A percentile compares a stretch with the other conserved stretches of the same genome.
Evolutionary conservation across 2,329 filamentous ascomycete species (phyloP).

Genomic region (Xylariaceae sp.): DNA sequence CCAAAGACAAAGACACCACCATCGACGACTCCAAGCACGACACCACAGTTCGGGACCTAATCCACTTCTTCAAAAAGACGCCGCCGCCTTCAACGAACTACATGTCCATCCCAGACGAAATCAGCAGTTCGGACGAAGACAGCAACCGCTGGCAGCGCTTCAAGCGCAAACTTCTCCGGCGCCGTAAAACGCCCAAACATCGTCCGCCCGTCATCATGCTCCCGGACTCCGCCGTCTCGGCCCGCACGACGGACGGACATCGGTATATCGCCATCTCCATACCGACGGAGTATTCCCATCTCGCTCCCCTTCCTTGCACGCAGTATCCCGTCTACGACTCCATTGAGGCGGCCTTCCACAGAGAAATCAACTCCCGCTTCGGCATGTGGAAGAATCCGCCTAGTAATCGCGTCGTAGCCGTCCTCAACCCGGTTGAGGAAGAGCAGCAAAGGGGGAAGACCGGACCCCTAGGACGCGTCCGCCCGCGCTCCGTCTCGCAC

Average conservation of each 20-base stretch:
- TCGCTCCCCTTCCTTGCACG: conserved; percentile 30
- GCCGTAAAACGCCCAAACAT: conserved; percentile 30
- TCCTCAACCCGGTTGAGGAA: conserved; percentile 36
- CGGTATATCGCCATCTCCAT: conserved; percentile 59
- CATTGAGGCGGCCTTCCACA: conserved; percentile 16
- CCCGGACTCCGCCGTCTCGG: conserved; percentile 52
- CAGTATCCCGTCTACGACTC: conserved; percentile 24
- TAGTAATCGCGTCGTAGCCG: conserved; percentile 25
- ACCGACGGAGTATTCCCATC: conserved; percentile 45
- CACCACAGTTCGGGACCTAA: conserved; percentile 6
- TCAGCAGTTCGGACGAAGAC: conserved; percentile 26
- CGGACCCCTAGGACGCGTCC: conserved; percentile 16
- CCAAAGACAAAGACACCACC: too few relatives aligned
- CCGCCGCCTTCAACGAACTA: conserved; percentile 46
- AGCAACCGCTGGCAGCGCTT: conserved; percentile 37
- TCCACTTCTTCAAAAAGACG: conserved; percentile 42
- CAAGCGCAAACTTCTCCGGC: conserved; percentile 39
- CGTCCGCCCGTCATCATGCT: conserved; percentile 36
- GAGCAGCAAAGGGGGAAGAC: conserved; percentile 30
- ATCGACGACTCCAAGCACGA: too few relatives aligned
- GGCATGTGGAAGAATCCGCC: conserved; percentile 14
- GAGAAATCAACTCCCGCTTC: conserved; percentile 19
- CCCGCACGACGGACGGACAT: conserved; percentile 48
- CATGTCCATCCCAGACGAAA: conserved; percentile 41
- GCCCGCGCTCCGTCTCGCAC: conserved; percentile 17